phyloP scores from a whole-genome alignment of 2,329 filamentous ascomycete species.

The Aspergillus tamarii region DNA sequence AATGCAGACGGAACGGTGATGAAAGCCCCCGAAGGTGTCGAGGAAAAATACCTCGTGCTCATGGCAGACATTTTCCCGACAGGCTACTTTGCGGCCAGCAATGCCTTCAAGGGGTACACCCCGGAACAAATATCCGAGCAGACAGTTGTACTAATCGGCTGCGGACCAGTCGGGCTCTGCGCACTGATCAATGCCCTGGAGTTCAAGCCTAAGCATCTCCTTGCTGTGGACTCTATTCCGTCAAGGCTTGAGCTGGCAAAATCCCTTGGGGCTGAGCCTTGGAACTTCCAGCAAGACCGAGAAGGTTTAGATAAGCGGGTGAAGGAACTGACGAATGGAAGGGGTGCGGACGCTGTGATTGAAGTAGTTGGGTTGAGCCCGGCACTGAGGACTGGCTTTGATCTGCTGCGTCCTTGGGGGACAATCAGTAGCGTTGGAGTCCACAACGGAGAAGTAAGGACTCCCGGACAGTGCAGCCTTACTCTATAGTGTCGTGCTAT shows the following conservation, averaged over 20 bases:
- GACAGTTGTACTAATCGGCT: slow-evolving; percentile 79
- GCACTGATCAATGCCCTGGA: slow-evolving; percentile 78
- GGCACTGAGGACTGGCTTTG: slow-evolving; percentile 71
- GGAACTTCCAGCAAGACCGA: slow-evolving; percentile 73
- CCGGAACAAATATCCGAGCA: slow-evolving; percentile 63
- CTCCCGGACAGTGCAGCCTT: background rate
- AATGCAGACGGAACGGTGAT: slow-evolving; percentile 79
- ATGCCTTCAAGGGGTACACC: slow-evolving; percentile 69
- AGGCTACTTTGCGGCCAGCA: slow-evolving; percentile 78
- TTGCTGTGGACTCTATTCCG: slow-evolving; percentile 78
- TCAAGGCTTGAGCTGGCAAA: slow-evolving; percentile 73
- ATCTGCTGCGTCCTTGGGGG: slow-evolving; percentile 72
- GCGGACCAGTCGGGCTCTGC: slow-evolving; percentile 83
- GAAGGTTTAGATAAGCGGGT: slow-evolving; percentile 70
- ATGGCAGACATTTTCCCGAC: slow-evolving; percentile 95
- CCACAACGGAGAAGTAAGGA: slow-evolving; percentile 69
- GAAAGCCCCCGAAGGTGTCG: slow-evolving; percentile 70
- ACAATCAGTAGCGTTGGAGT: slow-evolving; percentile 76
- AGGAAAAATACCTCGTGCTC: slow-evolving; percentile 74
- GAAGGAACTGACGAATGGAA: slow-evolving; percentile 73
- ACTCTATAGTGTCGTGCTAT: background rate
- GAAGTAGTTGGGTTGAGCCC: slow-evolving; percentile 74
- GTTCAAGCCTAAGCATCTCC: slow-evolving; percentile 72
- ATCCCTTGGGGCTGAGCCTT: slow-evolving; percentile 76
- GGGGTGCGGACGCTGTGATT: slow-evolving; percentile 83